These are phyloP conservation scores for Nakazawaea pomicola DNA, from an alignment of 805 yeast genomes.

Conservation along the genomic window DNA sequence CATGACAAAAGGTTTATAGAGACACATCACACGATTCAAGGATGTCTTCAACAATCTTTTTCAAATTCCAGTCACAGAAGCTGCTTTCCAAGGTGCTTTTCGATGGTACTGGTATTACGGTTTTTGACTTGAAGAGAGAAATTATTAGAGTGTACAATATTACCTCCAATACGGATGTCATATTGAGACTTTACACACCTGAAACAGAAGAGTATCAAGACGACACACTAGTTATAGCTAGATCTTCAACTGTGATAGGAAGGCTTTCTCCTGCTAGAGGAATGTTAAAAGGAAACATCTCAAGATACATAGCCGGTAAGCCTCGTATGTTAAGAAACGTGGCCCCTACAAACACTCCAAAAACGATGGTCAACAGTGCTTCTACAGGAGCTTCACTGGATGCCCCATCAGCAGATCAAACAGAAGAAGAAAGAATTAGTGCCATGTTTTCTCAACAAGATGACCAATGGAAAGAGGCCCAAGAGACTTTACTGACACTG, in stretches of 20 bases:
- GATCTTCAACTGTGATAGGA: slow-evolving; percentile 81
- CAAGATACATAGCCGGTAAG: slow-evolving; percentile 68
- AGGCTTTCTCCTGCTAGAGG: slow-evolving; percentile 66
- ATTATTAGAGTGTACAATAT: slow-evolving; percentile 76
- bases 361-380: slow-evolving; percentile 16
- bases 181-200: slow-evolving; percentile 64
- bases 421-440: slow-evolving; percentile 85
- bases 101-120: slow-evolving; percentile 96
- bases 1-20: background rate
- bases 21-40: background rate
- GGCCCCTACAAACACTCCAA: slow-evolving; percentile 17
- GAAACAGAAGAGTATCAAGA: slow-evolving; percentile 68
- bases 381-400: background rate
- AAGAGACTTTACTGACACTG: slow-evolving; percentile 72
- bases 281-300: slow-evolving; percentile 51
- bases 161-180: slow-evolving; percentile 82
- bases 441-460: slow-evolving; percentile 92
- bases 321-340: slow-evolving; percentile 40
- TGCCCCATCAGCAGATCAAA: slow-evolving; percentile 25
- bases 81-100: slow-evolving; percentile 74
- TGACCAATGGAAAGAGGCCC: slow-evolving; percentile 93
- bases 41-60: slow-evolving; percentile 88
- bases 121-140: slow-evolving; percentile 90
- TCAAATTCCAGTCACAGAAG: slow-evolving; percentile 79
- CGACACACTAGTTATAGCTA: slow-evolving; percentile 86